Evolutionary conservation across 352 stramenopile genomes (phyloP).

Genomic region (Pythium grandisporangium): DNA sequence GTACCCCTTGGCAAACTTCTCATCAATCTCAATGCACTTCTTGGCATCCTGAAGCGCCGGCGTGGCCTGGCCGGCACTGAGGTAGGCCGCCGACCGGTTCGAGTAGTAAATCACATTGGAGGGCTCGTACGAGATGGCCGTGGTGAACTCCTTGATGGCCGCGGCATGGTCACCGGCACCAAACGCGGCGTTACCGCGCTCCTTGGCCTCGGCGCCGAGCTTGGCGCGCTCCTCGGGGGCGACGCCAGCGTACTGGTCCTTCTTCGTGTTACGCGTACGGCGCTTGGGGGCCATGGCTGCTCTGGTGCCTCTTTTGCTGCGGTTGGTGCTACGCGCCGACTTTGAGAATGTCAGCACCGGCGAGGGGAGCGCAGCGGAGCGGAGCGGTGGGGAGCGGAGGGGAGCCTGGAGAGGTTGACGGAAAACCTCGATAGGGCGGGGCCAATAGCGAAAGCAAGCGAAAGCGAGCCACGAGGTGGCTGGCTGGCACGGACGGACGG

Average conservation of each 20-base stretch:
- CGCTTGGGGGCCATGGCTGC: constrained; percentile 68
- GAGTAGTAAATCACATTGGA: constrained; percentile 85
- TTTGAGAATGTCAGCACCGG: constrained; percentile 6
- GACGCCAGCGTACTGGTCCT: constrained; percentile 68
- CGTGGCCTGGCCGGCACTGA: constrained; percentile 69
- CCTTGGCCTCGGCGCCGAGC: constrained; percentile 77
- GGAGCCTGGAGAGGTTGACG: not conserved
- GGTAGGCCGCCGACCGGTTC: constrained; percentile 83
- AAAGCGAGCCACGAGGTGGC: too few relatives aligned
- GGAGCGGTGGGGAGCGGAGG: constrained; percentile 2
- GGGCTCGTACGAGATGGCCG: constrained; percentile 79
- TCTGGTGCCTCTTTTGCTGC: too few relatives aligned
- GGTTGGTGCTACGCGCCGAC: too few relatives aligned
- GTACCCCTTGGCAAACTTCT: constrained; percentile 85
- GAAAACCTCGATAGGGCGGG: too few relatives aligned
- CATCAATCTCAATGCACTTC: constrained; percentile 74
- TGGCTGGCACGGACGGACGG: too few relatives aligned
- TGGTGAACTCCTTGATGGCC: constrained; percentile 85
- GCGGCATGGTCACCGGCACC: constrained; percentile 63
- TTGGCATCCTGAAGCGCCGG: constrained; percentile 81
- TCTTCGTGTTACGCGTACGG: constrained; percentile 76
- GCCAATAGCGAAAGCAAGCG: too few relatives aligned
- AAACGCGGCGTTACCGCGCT: constrained; percentile 78
- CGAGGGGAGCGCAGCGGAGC: constrained; percentile 6
- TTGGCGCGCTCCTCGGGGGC: constrained; percentile 54